Evolutionary conservation across 2,329 filamentous ascomycete species (phyloP).

Genomic region (Pseudocercospora macadamiae): DNA sequence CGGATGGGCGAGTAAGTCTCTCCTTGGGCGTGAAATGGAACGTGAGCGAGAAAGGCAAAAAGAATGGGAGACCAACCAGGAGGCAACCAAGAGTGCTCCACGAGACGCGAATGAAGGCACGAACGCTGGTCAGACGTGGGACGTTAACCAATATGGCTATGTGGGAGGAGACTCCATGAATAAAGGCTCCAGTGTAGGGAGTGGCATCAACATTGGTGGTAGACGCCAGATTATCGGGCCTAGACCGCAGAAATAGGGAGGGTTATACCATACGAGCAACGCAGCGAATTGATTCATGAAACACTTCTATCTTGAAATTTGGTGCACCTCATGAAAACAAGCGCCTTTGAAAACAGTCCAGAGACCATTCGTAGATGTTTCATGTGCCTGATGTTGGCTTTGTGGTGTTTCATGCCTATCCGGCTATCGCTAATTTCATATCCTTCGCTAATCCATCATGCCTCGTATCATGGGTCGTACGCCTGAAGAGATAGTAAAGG

Average conservation of each 20-base stretch:
- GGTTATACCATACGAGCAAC: background rate
- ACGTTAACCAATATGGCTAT: conserved; percentile 76
- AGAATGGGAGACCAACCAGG: conserved; percentile 79
- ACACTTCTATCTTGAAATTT: background rate
- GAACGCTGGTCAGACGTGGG: conserved; percentile 72
- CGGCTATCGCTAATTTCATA: too few species aligned
- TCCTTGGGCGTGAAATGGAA: conserved; percentile 81
- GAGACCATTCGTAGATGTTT: too few species aligned
- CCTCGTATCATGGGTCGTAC: too few species aligned
- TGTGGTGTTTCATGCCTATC: too few species aligned
- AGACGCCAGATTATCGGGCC: conserved; percentile 80
- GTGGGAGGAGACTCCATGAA: conserved; percentile 78
- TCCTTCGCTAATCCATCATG: too few species aligned
- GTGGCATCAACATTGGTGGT: conserved; percentile 64
- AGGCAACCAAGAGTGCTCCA: conserved; percentile 61
- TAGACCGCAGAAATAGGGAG: conserved; percentile 59
- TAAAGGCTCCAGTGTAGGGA: conserved; percentile 62
- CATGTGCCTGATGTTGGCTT: too few species aligned
- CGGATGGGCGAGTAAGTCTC: conserved; percentile 67
- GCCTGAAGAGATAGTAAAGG: too few species aligned
- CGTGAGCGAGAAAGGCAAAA: conserved; percentile 73
- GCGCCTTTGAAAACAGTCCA: too few species aligned
- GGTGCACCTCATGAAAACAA: background rate
- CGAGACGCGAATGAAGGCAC: conserved; percentile 62
- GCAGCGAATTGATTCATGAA: background rate